Percentiles rank a stretch among this genome's conserved stretches.
phyloP scores from a whole-genome alignment of 2,329 filamentous ascomycete species.

The Microdochium nivale region DNA sequence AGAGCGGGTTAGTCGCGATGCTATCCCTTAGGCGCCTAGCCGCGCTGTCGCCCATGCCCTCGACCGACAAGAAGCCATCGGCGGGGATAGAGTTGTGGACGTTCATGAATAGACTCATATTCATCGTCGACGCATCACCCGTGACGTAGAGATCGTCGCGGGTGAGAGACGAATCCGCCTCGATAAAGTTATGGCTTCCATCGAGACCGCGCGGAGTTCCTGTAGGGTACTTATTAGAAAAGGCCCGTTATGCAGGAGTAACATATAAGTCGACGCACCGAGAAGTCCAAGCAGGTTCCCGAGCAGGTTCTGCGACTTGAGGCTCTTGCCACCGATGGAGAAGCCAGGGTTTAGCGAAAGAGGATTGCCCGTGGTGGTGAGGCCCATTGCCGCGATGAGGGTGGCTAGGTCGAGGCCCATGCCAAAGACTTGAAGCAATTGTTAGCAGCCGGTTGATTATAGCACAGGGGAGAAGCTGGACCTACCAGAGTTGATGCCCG shows the following conservation, averaged over 20 bases:
- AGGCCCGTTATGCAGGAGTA: background rate
- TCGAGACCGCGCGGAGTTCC: conserved; percentile 36
- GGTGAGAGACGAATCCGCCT: conserved; percentile 43
- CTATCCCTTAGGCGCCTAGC: conserved; percentile 35
- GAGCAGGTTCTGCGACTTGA: conserved; percentile 28
- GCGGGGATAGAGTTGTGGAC: conserved; percentile 29
- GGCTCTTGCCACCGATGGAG: conserved; percentile 39
- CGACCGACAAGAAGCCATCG: conserved; percentile 27
- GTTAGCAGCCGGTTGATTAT: background rate
- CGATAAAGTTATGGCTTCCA: conserved; percentile 46
- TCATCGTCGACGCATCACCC: conserved; percentile 39
- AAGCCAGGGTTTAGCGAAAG: conserved; percentile 38
- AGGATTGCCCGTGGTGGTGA: conserved; percentile 39
- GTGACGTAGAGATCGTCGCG: conserved; percentile 43
- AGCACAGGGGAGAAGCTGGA: background rate
- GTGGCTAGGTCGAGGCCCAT: conserved; percentile 35
- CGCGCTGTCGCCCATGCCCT: conserved; percentile 31
- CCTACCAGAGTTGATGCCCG: conserved; percentile 20
- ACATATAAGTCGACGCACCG: conserved; percentile 11
- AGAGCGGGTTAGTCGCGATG: conserved; percentile 40
- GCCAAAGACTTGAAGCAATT: conserved; percentile 23
- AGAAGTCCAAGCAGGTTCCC: conserved; percentile 33
- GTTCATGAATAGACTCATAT: conserved; percentile 41
- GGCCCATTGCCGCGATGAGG: conserved; percentile 34
- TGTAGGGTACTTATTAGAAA: conserved; percentile 7